These are phyloP conservation scores for Neonothopanus nambi DNA, from an alignment of 1,284 basidiomycete genomes.

Conservation along the genomic window DNA sequence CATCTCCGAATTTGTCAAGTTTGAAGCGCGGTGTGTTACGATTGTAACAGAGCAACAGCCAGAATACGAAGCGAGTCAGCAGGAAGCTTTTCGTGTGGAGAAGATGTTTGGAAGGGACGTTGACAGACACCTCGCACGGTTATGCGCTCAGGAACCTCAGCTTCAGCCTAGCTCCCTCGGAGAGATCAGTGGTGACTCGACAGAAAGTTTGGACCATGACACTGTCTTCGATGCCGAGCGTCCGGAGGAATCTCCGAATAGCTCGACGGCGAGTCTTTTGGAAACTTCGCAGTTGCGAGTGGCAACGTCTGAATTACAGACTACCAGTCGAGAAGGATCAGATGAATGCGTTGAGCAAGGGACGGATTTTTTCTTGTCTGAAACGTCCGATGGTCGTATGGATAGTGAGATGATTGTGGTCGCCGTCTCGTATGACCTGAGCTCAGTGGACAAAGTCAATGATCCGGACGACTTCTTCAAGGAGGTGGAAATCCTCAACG, in stretches of 20 bases:
- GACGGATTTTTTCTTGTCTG: no score
- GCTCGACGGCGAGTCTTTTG: no score
- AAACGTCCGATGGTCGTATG: background rate
- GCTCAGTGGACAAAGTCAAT: background rate
- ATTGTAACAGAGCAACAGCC: background rate
- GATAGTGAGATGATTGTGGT: conserved; percentile 2
- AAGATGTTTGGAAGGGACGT: background rate
- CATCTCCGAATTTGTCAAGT: background rate
- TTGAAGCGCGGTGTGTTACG: conserved; percentile 2
- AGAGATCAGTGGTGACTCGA: background rate
- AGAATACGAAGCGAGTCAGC: background rate
- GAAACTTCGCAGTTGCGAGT: no score
- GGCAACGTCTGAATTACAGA: no score
- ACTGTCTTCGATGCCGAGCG: no score
- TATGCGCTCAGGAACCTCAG: background rate
- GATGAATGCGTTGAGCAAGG: no score
- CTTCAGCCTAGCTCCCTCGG: background rate
- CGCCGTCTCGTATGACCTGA: conserved; percentile 2
- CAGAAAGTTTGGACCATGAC: background rate
- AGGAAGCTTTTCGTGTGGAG: background rate
- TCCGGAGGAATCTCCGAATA: no score
- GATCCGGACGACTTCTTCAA: conserved; percentile 5
- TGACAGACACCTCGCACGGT: no score
- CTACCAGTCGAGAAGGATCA: no score
- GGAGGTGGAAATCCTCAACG: background rate